Evolutionary conservation across 768 basidiomycete species (phyloP).

Genomic region (Dioszegia aurantiaca): DNA sequence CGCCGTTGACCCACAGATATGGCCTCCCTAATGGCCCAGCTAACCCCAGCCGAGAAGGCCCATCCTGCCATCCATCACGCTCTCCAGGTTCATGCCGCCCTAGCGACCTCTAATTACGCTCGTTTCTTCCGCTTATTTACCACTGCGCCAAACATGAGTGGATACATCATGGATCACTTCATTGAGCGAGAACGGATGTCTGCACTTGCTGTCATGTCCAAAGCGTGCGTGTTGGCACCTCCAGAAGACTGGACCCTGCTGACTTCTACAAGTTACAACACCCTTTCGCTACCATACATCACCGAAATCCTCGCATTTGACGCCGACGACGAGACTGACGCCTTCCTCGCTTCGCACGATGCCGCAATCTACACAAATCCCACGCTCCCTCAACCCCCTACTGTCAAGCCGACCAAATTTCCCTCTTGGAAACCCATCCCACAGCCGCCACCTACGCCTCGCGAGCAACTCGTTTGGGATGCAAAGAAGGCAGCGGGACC

Average conservation of each 20-base stretch:
- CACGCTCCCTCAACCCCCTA: conserved; percentile 17
- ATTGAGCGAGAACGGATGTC: conserved; percentile 83
- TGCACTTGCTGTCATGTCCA: conserved; percentile 83
- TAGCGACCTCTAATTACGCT: conserved; percentile 92
- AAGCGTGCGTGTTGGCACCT: conserved; percentile 72
- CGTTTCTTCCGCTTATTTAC: conserved; percentile 79
- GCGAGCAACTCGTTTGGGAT: conserved; percentile 48
- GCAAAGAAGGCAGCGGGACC: conserved; percentile 47
- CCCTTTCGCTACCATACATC: conserved; percentile 72
- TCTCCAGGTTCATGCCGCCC: conserved; percentile 78
- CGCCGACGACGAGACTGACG: conserved; percentile 60
- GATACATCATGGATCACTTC: conserved; percentile 99
- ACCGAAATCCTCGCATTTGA: conserved; percentile 83
- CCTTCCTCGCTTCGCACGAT: conserved; percentile 69
- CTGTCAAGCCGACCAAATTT: conserved; percentile 1
- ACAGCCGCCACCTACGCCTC: conserved; percentile 51
- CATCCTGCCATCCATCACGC: conserved; percentile 80
- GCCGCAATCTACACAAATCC: conserved; percentile 61
- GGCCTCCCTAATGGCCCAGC: conserved; percentile 94
- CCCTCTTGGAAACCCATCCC: conserved; percentile 55
- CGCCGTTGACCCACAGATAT: conserved; percentile 62
- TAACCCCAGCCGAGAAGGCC: conserved; percentile 85
- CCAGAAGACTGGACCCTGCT: background rate
- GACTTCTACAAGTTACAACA: conserved; percentile 68
- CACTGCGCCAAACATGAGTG: conserved; percentile 91